Percentiles rank a stretch among this genome's conserved stretches.
phyloP scores from a whole-genome alignment of 169 alveolate species.

The Blepharisma undulans region DNA sequence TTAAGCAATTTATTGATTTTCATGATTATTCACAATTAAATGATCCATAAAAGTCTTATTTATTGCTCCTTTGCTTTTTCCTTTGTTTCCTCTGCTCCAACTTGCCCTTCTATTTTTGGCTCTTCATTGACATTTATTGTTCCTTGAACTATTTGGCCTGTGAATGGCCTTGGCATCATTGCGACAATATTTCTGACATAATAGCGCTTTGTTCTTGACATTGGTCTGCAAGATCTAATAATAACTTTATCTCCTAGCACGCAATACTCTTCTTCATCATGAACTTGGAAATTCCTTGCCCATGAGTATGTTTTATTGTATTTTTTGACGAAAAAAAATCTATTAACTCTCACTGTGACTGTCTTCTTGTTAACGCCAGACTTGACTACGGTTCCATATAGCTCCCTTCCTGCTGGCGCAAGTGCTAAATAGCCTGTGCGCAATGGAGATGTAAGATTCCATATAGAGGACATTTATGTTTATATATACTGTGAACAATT shows the following conservation, averaged over 20 bases:
- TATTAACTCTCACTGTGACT: conserved; percentile 51
- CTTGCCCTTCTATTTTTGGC: not conserved
- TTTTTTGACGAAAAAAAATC: conserved; percentile 36
- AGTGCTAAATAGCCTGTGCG: conserved; percentile 33
- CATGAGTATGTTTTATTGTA: conserved; percentile 28
- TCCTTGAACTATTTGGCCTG: not conserved
- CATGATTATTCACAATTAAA: not conserved
- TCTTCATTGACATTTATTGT: not conserved
- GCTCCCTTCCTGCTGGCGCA: conserved; percentile 46
- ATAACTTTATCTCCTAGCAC: conserved; percentile 53
- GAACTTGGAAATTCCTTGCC: conserved; percentile 35
- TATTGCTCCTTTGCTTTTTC: not conserved
- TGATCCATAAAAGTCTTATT: not conserved
- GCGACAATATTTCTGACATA: conserved; percentile 48
- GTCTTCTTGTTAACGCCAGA: conserved; percentile 48
- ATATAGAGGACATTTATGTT: conserved; percentile 45
- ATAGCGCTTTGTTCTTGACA: conserved; percentile 38
- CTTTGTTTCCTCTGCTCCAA: not conserved
- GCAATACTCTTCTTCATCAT: conserved; percentile 56
- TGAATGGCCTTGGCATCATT: conserved; percentile 33
- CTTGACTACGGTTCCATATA: conserved; percentile 51
- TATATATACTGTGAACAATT: not conserved
- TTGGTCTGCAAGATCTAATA: conserved; percentile 38
- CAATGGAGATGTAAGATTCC: conserved; percentile 46
- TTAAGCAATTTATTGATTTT: too few relatives aligned